Conservation (phyloP, 495 filamentous ascomycete genomes). For the Podospora conica region DNA sequence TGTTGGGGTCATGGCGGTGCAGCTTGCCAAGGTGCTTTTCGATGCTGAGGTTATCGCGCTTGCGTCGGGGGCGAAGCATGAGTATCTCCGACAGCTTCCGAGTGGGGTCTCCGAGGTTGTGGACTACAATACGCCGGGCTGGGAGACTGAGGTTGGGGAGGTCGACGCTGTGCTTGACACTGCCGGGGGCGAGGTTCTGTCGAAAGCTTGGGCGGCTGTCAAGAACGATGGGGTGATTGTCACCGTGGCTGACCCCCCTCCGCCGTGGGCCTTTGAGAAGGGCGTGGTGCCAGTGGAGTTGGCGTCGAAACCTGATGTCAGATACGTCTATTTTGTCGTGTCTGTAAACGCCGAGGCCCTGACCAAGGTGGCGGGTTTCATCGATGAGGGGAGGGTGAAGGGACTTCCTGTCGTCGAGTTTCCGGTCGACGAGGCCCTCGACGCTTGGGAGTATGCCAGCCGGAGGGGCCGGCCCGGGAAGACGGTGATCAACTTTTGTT, state of each 20-base stretch:
- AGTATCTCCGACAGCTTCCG: conserved; percentile 29
- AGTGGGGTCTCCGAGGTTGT: conserved; percentile 42
- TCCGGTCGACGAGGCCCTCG: conserved; percentile 40
- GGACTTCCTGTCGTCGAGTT: conserved; percentile 47
- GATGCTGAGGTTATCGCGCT: conserved; percentile 42
- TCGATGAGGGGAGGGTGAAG: conserved; percentile 41
- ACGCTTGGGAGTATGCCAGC: conserved; percentile 33
- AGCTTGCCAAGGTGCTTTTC: conserved; percentile 37
- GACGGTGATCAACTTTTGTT: conserved; percentile 16
- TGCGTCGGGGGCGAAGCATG: conserved; percentile 32
- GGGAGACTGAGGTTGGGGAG: conserved; percentile 33
- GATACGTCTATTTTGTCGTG: conserved; percentile 47
- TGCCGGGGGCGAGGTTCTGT: conserved; percentile 40
- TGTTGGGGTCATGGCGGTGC: conserved; percentile 47
- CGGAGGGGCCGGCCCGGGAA: conserved; percentile 13
- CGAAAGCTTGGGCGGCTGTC: conserved; percentile 42
- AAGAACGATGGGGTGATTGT: conserved; percentile 41
- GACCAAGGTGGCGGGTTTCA: conserved; percentile 37
- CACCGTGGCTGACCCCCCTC: conserved; percentile 46
- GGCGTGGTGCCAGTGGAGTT: conserved; percentile 26
- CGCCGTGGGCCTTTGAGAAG: conserved; percentile 16
- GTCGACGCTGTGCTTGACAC: conserved; percentile 52
- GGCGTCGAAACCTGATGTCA: conserved; percentile 26
- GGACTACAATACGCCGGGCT: conserved; percentile 35
- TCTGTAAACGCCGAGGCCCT: conserved; percentile 38